Base-by-base conservation (phyloP, 2,329 filamentous ascomycete genomes). In the Ampelomyces quisqualis region DNA sequence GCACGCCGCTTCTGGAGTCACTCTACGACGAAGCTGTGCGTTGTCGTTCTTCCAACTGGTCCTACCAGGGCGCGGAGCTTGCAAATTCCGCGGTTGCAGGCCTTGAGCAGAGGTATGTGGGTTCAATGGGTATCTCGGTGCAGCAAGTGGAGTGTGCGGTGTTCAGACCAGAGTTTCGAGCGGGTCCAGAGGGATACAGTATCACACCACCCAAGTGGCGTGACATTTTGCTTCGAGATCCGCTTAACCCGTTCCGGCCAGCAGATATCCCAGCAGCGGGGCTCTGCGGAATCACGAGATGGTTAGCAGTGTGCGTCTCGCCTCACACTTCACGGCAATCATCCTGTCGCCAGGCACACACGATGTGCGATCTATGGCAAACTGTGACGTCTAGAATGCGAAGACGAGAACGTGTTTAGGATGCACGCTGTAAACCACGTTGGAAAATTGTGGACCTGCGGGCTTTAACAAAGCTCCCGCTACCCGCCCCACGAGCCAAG, bases 191-290 rank as follows among this genome's bases (percentile, higher is more conserved):
- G n/a, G n/a, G 34, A 22, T 28, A 43, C 38, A n/a, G n/a, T n/a
- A 62, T 65, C 62, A 65, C 55, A 53, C 62, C 62, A 65, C 60
- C 47, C n/a, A n/a, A 40, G 27, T 65, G 62, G 62, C 60, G 61
- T 65, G 62, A 65, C 45, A 57, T 60, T 55, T 51, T 23, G 43
- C 28, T 33, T 40, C 35, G 20, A 41, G 13, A 40, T 48, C 51
- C 43, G 42, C 40, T 27, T 43, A 43, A 22, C 47, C 28, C 37
- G 30, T 51, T 35, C 22, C 32, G 36, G 32, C 20, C 38, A 40
- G 41, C n/a, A n/a, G 31, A 38, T 28, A 28, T 39, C 42, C 34
- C 37, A 31, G 43, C 29, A 22, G 26, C 24, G 26, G 35, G 35
- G 35, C 27, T 28, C 27, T 17, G 18, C 20, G 13, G 13, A 11